phyloP scores from a whole-genome alignment of 129 eudicot species.

The Ambrosia trifida region DNA sequence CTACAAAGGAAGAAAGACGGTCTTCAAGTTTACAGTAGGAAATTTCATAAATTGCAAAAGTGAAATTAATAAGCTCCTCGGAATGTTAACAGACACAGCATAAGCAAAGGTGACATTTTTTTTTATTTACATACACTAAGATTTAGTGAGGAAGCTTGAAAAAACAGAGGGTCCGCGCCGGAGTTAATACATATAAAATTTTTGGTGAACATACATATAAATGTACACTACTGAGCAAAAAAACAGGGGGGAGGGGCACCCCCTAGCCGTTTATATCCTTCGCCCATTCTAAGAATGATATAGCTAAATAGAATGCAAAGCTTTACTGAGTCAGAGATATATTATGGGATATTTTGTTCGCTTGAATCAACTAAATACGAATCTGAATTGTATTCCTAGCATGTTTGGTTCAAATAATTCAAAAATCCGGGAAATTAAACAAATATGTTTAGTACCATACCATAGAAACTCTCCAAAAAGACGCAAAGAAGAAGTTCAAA shows the following conservation, averaged over 20 bases:
- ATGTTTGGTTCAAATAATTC: not conserved
- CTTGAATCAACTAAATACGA: not conserved
- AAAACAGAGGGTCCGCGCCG: no score
- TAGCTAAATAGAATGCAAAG: conserved; percentile 16
- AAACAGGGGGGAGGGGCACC: no score
- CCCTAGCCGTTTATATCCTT: no score
- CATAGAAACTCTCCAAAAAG: conserved; percentile 61
- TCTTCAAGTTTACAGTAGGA: conserved; percentile 79
- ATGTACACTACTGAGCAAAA: no score
- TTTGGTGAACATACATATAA: no score
- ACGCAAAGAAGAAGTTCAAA: conserved; percentile 92
- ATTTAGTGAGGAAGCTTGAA: no score
- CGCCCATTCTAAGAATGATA: no score
- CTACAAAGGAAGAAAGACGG: conserved; percentile 79
- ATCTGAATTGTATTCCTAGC: not conserved
- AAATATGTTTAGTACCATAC: conserved; percentile 37
- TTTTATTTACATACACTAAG: conserved; percentile 3
- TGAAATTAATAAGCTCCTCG: conserved; percentile 16
- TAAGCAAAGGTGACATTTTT: not conserved
- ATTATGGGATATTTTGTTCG: not conserved
- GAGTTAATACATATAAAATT: no score
- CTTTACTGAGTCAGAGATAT: not conserved
- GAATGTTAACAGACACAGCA: conserved; percentile 6
- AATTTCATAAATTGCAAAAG: conserved; percentile 21
- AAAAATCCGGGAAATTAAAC: not conserved